These are phyloP conservation scores for Hypomyces perniciosus DNA, from an alignment of 2,329 filamentous ascomycete genomes.

Conservation along the genomic window DNA sequence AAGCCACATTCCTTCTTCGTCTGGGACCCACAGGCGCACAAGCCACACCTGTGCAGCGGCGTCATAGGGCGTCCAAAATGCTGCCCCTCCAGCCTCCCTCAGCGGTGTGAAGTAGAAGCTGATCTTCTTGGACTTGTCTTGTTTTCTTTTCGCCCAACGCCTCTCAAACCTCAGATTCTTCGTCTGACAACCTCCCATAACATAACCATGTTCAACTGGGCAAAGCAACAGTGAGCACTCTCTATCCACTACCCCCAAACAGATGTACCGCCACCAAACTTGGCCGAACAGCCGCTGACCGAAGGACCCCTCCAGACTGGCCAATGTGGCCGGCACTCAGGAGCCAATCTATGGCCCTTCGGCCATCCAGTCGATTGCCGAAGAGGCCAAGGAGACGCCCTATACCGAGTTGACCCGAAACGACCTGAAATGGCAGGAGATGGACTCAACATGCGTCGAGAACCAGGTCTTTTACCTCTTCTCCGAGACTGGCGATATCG, in stretches of 20 bases:
- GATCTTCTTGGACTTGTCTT: conserved; percentile 2
- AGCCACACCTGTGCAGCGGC: conserved; percentile 9
- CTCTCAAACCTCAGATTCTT: neutral
- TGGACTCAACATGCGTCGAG: conserved; percentile 85
- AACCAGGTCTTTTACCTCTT: conserved; percentile 92
- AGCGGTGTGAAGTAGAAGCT: conserved; percentile 9
- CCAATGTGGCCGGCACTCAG: conserved; percentile 86
- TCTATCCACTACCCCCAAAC: neutral
- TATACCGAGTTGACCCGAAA: conserved; percentile 74
- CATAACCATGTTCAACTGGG: conserved; percentile 80
- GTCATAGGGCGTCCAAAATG: conserved; percentile 4
- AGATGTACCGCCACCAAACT: conserved; percentile 4
- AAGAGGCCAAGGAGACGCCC: conserved; percentile 69
- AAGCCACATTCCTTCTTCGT: conserved; percentile 8
- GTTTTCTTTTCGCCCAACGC: neutral
- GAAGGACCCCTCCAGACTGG: conserved; percentile 42
- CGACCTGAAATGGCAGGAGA: conserved; percentile 74
- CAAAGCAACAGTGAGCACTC: conserved; percentile 72
- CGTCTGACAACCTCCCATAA: conserved; percentile 22
- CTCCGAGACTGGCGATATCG: conserved; percentile 69
- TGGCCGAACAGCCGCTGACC: neutral
- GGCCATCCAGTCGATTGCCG: conserved; percentile 78
- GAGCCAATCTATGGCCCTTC: conserved; percentile 91
- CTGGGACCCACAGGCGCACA: neutral
- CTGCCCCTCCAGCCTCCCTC: conserved; percentile 6